Base-by-base conservation (phyloP, 2,329 filamentous ascomycete species). In the Pseudofabraea citricarpa region DNA sequence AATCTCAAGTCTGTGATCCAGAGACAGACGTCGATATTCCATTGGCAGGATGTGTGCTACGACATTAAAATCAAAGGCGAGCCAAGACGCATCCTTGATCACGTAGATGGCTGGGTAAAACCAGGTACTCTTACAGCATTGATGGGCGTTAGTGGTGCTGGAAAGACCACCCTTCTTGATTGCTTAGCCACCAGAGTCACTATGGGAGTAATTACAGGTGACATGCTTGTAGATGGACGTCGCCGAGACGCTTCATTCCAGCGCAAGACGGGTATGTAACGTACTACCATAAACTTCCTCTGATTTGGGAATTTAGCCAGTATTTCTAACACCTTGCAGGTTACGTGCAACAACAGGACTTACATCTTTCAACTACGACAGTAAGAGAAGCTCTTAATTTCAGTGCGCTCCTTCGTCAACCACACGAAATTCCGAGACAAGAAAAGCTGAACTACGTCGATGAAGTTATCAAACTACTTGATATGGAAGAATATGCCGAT, bases 291-390 rank as follows among this genome's bases (percentile, higher is more conserved):
- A n/a, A n/a, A n/a, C n/a, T n/a, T n/a, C n/a, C n/a, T n/a, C n/a
- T n/a, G n/a, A n/a, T n/a, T n/a, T n/a, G n/a, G n/a, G n/a, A n/a
- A n/a, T n/a, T n/a, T n/a, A n/a, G n/a, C n/a, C n/a, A n/a, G n/a
- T n/a, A n/a, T n/a, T n/a, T n/a, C n/a, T n/a, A n/a, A n/a, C n/a
- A n/a, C n/a, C n/a, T n/a, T n/a, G n/a, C n/a, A n/a, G n/a, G n/a
- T 33, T 95, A 95, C 55, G 89, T 90, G 29, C 87, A 95, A 61
- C 90, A 95, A 63, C 88, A 95, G 62, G 90, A 95, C 75, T 74
- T 95, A 15, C 90, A 95, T 62, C 72, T 94, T 31, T 74, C 83
- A 33, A 95, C 89, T 0, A 81, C 83, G 0, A 95, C 90, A 1
- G 90, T 95, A 23, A 83, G 90, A 47, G 90, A 96, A 66, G 89